Evolutionary conservation across 2,329 filamentous ascomycete species (phyloP).

Genomic region (Arthrobotrys sphaeroides): DNA sequence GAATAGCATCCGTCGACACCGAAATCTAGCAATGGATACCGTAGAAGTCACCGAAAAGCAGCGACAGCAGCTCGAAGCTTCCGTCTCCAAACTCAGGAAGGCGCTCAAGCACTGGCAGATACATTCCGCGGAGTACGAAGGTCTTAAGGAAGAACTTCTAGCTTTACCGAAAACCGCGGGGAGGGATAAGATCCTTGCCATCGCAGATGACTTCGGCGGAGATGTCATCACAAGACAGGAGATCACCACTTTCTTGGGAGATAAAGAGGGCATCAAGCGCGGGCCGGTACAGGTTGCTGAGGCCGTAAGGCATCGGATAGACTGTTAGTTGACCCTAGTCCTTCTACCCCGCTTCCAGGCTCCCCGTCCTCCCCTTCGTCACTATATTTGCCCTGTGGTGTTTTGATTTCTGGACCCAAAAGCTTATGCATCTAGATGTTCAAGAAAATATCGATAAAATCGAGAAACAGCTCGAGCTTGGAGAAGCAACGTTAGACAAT

Average conservation of each 20-base stretch:
- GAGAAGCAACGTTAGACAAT: conserved; percentile 75
- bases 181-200: conserved; percentile 66
- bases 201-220: conserved; percentile 71
- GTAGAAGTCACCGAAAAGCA: conserved; percentile 74
- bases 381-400: neutral
- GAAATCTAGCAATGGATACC: conserved; percentile 36
- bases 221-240: conserved; percentile 72
- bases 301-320: conserved; percentile 77
- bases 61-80: conserved; percentile 77
- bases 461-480: conserved; percentile 74
- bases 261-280: conserved; percentile 63
- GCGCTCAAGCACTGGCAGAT: conserved; percentile 87
- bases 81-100: conserved; percentile 76
- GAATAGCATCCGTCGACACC: conserved; percentile 62
- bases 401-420: neutral
- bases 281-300: conserved; percentile 72
- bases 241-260: conserved; percentile 67
- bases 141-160: conserved; percentile 82
- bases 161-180: conserved; percentile 65
- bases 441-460: conserved; percentile 79
- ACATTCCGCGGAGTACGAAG: conserved; percentile 91
- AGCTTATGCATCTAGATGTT: conserved; percentile 67
- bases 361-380: neutral
- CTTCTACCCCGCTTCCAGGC: neutral
- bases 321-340: conserved; percentile 65